Evolutionary conservation across 2,329 filamentous ascomycete species (phyloP), one percentile per base, ranked within the genome.

Genomic region (Cylindrodendrum hubeiense): DNA sequence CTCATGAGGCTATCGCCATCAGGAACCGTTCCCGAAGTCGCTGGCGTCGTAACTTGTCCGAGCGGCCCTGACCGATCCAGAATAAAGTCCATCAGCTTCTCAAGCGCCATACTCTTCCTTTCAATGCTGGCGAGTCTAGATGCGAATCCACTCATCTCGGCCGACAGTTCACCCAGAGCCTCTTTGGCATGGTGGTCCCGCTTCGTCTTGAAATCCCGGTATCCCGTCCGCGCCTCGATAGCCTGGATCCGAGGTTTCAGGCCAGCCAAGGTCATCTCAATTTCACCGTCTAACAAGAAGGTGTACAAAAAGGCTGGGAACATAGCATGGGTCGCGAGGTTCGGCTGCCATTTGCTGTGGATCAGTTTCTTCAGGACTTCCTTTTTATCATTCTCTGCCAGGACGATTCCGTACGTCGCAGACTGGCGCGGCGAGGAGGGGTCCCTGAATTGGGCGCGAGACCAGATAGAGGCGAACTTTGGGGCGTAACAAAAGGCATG

Each of bases 381-480:
- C 33, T 71, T 75, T 57, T 78, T 70, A 15, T 73, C 70, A 7
- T 69, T 64, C 5, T 71, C 66, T 8, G 73, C 74, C 28, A 80
- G 73, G 28, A 82, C 66, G 46, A 82, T 71, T 13, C 73, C 77
- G 24, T 76, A 68, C 0, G 75, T 80, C n/a, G 73, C 54, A 10
- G 65, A 46, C 7, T 64, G 46, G 15, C 66, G 63, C 5, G 60
- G 55, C 5, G 60, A 19, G 2, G 55, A n/a, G 3, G 67, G 33
- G 28, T 39, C 43, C 17, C 56, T 60, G 22, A 69, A 70, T 28
- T 53, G 58, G 28, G 65, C 67, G 50, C 79, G 73, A 2, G 79
- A 79, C 80, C 80, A 82, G 24, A 78, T 69, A 17, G 75, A 72
- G 7, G 78, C 80, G 24, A 82, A 66, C 55, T 82, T 82, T 3